Evolutionary conservation across 768 basidiomycete species (phyloP), one percentile per base, ranked within the genome.

Genomic region (Tulasnella calospora): DNA sequence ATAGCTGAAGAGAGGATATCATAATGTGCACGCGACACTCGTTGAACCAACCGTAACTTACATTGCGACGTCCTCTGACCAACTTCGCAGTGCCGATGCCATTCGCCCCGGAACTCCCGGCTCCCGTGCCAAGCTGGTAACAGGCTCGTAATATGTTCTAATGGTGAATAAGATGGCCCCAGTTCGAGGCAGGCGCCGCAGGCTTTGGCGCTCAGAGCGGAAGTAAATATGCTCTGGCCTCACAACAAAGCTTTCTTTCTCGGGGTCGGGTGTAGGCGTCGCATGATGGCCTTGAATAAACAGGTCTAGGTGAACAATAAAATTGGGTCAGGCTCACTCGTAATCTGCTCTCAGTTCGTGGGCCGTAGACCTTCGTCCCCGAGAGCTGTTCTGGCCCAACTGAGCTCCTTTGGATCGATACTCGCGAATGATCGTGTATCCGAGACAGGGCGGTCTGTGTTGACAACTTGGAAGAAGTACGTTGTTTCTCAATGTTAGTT

Each of bases 401-500:
- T 89, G 13, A 93, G 85, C 83, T 92, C 91, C 78, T 91, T 89
- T 27, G 89, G 88, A 82, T 92, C 91, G 40, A 88, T 81, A 79
- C 73, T 67, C 71, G 1, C 74, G 19, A 30, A 83, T 82, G 81
- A 84, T 84, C 69, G 86, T 86, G 74, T 86, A 83, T 80, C 73
- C 15, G 23, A 17, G 27, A 57, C 41, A 9, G 79, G 33, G 3
- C 33, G 55, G 41, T 71, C 47, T 21, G 41, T 33, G 35, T 30
- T 2, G 21, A 80, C 69, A 8, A 78, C 76, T 71, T 80, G 76
- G 51, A 76, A 44, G 75, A 84, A 84, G 83, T 91, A 93, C n/a
- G 83, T 94, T 94, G 84, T 91, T 91, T 73, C 93, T 89, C 78
- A 87, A 83, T 72, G 94, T 90, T 10, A 92, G 90, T 83, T 92